phyloP scores from a whole-genome alignment of 169 alveolate genomes.

The Eimeria falciformis region DNA sequence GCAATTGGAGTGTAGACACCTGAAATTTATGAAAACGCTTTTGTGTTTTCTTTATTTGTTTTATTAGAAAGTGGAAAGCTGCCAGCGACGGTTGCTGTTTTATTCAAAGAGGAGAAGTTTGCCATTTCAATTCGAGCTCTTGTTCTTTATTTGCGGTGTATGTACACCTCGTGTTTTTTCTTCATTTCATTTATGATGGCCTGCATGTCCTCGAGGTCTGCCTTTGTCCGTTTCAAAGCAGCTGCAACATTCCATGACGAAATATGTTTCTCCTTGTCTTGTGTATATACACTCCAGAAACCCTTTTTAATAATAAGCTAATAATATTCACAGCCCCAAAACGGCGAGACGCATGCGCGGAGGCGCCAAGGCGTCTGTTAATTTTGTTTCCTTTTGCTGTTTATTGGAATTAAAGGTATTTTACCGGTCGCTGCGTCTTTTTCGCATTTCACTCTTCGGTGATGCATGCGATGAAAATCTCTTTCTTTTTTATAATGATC shows the following conservation, averaged over 20 bases:
- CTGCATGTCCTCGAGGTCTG: conserved; percentile 16
- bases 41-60: not conserved
- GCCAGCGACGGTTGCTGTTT: not conserved
- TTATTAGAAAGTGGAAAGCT: not conserved
- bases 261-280: not conserved
- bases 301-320: not conserved
- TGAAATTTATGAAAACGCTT: not conserved
- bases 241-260: not conserved
- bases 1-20: not conserved
- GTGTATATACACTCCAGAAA: not conserved
- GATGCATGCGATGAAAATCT: conserved; percentile 93
- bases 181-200: not conserved
- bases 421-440: conserved; percentile 37
- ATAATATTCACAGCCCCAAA: not conserved
- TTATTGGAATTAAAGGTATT: not conserved
- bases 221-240: conserved; percentile 13
- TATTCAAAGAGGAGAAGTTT: not conserved
- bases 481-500: conserved; percentile 91
- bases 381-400: no score
- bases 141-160: not conserved
- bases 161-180: conserved; percentile 6
- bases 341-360: not conserved
- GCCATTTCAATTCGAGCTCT: not conserved
- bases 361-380: not conserved
- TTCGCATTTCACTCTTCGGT: conserved; percentile 85